Evolutionary conservation across 306 rosid genomes (phyloP).

Genomic region (Cicer cuneatum): DNA sequence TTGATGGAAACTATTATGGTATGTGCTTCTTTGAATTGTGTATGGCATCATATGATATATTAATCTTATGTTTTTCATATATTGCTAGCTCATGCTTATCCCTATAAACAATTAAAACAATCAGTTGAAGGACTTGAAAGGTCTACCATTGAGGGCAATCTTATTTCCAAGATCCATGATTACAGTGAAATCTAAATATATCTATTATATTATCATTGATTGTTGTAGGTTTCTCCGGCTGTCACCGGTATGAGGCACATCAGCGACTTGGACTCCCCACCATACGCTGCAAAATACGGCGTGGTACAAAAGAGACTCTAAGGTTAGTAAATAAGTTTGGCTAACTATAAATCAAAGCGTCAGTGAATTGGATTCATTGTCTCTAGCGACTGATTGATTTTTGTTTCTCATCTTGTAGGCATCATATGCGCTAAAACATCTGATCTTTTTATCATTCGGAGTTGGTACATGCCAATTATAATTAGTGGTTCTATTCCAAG

Average conservation of each 20-base stretch:
- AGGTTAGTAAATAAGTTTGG: constrained; percentile 53
- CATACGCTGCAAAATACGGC: constrained; percentile 89
- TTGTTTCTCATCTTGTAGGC: constrained; percentile 62
- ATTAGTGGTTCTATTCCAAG: constrained; percentile 20
- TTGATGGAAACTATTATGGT: constrained; percentile 92
- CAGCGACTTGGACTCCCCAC: constrained; percentile 89
- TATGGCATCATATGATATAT: constrained; percentile 1
- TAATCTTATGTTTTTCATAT: background rate
- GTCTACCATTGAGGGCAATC: constrained; percentile 1
- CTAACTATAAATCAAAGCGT: background rate
- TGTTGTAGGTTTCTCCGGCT: constrained; percentile 83
- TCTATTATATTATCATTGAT: background rate
- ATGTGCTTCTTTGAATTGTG: constrained; percentile 34
- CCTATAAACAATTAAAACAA: background rate
- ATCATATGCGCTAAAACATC: constrained; percentile 73
- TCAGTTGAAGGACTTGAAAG: constrained; percentile 18
- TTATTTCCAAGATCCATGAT: constrained; percentile 4
- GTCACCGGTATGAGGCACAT: constrained; percentile 97
- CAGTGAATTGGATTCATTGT: background rate
- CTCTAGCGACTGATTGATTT: background rate
- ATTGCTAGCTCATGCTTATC: background rate
- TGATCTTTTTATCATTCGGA: background rate
- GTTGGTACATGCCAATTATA: background rate
- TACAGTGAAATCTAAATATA: background rate
- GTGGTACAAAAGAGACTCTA: constrained; percentile 90